phyloP scores from a whole-genome alignment of 139 green algal genomes.

The Chlamydomonas sp. region DNA sequence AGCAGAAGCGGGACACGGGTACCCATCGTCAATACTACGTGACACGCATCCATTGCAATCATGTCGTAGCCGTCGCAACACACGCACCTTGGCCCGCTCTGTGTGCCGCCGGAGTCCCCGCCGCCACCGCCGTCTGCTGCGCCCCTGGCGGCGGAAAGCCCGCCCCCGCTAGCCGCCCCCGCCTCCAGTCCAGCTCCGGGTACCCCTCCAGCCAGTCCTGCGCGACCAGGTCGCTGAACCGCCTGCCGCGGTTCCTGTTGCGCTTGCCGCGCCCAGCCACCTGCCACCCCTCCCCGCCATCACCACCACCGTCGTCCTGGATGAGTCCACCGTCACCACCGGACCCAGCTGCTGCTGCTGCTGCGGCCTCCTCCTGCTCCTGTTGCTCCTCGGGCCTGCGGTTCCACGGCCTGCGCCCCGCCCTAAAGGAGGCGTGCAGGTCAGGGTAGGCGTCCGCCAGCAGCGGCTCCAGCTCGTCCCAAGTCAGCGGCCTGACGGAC shows the following conservation, averaged over 20 bases:
- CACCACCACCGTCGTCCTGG: not conserved
- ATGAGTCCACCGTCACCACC: not conserved
- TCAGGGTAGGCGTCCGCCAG: not conserved
- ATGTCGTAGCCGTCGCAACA: too few relatives aligned
- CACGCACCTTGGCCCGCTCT: too few relatives aligned
- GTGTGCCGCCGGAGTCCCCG: not conserved
- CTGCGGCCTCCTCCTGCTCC: not conserved
- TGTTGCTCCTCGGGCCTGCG: not conserved
- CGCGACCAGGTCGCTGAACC: conserved; percentile 6
- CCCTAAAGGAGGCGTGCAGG: conserved; percentile 24
- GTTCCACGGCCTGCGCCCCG: conserved; percentile 12
- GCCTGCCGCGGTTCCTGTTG: too few relatives aligned
- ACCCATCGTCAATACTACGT: too few relatives aligned
- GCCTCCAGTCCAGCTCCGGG: conserved; percentile 21
- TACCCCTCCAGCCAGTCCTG: conserved; percentile 18
- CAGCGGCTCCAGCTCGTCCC: conserved; percentile 15
- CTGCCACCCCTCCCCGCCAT: not conserved
- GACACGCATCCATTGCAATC: too few relatives aligned
- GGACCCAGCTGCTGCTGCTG: not conserved
- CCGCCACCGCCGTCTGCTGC: not conserved
- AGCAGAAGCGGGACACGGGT: too few relatives aligned
- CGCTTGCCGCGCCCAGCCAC: not conserved
- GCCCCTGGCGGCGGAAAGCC: too few relatives aligned
- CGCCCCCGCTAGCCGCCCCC: not conserved
- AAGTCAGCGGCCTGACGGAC: not conserved